phyloP scores from a whole-genome alignment of 2,329 filamentous ascomycete species.

The Colletotrichum shisoi region DNA sequence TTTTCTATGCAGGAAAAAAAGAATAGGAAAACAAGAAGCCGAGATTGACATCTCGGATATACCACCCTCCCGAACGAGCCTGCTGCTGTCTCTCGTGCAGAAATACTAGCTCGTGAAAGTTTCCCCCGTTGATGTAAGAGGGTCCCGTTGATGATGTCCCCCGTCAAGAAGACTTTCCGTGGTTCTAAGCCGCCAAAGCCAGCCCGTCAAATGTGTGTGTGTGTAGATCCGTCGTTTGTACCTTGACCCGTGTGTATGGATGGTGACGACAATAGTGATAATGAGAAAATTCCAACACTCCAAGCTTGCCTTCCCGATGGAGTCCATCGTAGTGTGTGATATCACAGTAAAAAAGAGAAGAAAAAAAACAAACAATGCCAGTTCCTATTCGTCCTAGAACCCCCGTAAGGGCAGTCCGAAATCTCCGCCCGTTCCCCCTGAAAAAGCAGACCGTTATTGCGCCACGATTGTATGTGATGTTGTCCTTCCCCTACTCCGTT shows the following conservation, averaged over 20 bases:
- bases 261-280: background rate
- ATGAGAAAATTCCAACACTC: background rate
- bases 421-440: no score
- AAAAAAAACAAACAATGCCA: background rate
- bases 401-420: conserved; percentile 29
- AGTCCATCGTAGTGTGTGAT: conserved; percentile 14
- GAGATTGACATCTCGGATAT: background rate
- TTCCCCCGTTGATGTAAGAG: no score
- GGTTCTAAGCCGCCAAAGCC: background rate
- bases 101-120: background rate
- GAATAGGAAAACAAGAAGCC: background rate
- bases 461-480: conserved; percentile 17
- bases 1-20: conserved; percentile 8
- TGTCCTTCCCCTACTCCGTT: background rate
- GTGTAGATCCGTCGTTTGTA: background rate
- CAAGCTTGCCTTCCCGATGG: background rate
- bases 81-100: background rate
- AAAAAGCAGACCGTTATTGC: background rate
- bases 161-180: background rate
- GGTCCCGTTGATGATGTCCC: no score
- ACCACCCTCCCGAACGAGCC: background rate
- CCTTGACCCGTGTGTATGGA: conserved; percentile 1
- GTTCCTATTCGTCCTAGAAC: conserved; percentile 27
- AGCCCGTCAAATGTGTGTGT: background rate
- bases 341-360: background rate